Evolutionary conservation across 1,284 basidiomycete genomes (phyloP), one percentile per base, ranked within the genome.

Genomic region (Agroathelia rolfsii): DNA sequence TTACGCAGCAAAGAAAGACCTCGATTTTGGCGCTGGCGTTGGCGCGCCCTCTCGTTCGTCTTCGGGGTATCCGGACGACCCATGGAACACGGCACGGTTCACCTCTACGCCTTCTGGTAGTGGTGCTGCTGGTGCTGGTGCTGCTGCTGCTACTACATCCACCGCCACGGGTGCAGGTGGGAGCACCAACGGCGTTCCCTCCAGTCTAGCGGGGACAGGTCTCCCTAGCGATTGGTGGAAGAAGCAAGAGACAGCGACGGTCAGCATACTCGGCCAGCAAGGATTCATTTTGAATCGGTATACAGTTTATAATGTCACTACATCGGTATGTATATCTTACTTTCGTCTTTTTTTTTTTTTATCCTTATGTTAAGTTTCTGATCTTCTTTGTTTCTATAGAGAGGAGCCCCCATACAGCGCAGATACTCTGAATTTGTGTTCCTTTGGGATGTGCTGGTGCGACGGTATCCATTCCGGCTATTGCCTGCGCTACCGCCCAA

Each of bases 381-480:
- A 11, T 43, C 14, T 32, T 32, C 9, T 12, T 13, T 23, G 43
- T 35, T 19, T 14, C 34, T 22, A 35, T 48, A 83, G 74, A 68
- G 73, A 30, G 76, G 72, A 7, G 52, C 66, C n/a, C 61, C 77
- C 17, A 77, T 86, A 14, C 62, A 71, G 16, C 64, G 83, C 41
- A 66, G 84, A 41, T 96, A 94, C 55, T 89, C 85, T 4, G 92
- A 96, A 52, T 96, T 95, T 51, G 72, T 73, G 5, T 92, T 83
- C 58, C 62, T 96, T 14, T 82, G 86, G 71, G 87, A 93, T 39
- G 81, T 77, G 41, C 62, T 96, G 22, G 58, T 75, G 36, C 67
- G 74, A 42, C 65, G 76, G 32, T 88, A 96, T 62, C 90, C 92
- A 0, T 95, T 95, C 69, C 75, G 92, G 21, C 61, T 95, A n/a